Conservation (phyloP, 2,329 filamentous ascomycete genomes). For the Trichoderma koningiopsis region DNA sequence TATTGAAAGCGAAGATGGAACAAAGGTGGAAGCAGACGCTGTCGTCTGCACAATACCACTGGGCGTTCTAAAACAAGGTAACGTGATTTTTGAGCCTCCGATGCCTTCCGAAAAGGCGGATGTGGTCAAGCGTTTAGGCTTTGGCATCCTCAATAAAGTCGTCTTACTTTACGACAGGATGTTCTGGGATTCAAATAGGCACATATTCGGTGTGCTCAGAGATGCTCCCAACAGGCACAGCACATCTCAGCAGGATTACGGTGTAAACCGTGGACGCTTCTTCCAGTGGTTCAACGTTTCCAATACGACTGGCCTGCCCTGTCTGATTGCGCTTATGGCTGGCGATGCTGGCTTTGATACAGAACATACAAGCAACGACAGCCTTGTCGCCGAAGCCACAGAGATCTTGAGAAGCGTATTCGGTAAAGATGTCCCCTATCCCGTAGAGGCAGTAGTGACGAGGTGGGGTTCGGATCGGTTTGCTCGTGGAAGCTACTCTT, state of each 20-base stretch:
- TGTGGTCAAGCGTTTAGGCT: constrained; percentile 82
- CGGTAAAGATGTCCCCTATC: constrained; percentile 68
- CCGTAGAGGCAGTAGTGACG: constrained; percentile 84
- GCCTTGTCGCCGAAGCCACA: constrained; percentile 79
- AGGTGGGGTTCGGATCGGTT: constrained; percentile 91
- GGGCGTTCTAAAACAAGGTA: constrained; percentile 84
- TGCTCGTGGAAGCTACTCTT: constrained; percentile 93
- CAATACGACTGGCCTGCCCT: constrained; percentile 83
- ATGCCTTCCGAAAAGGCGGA: constrained; percentile 85
- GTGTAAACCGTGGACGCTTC: constrained; percentile 79
- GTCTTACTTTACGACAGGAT: constrained; percentile 84
- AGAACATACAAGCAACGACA: constrained; percentile 73
- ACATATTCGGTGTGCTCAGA: constrained; percentile 92
- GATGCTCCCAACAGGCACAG: constrained; percentile 70
- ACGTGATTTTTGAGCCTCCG: constrained; percentile 82
- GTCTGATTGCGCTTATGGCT: constrained; percentile 90
- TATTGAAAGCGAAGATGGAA: constrained; percentile 77
- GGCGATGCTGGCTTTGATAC: constrained; percentile 90
- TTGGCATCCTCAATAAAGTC: constrained; percentile 93
- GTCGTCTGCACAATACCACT: constrained; percentile 90
- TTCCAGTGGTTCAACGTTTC: constrained; percentile 98
- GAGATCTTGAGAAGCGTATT: constrained; percentile 78
- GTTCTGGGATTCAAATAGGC: constrained; percentile 87
- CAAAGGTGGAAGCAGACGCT: constrained; percentile 77
- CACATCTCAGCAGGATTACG: constrained; percentile 77